Conservation (phyloP, 1,284 basidiomycete genomes). For the Cutaneotrichosporon spelunceum region DNA sequence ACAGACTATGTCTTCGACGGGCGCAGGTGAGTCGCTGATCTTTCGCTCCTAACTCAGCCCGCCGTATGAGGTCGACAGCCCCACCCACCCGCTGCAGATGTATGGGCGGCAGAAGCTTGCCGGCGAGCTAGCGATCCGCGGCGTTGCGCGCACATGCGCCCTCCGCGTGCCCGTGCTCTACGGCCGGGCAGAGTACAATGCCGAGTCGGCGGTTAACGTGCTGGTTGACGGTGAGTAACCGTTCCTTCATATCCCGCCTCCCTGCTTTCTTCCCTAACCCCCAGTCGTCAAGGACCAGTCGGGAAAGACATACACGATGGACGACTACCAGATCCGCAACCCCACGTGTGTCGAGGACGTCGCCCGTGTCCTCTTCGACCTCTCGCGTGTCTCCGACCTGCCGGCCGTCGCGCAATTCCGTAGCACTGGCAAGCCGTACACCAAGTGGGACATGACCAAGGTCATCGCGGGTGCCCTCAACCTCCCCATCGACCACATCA, state of each 20-base stretch:
- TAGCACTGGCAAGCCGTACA: constrained; percentile 50
- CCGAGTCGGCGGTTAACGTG: constrained; percentile 54
- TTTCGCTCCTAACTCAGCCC: constrained; percentile 35
- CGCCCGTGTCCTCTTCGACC: constrained; percentile 50
- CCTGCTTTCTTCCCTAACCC: background rate
- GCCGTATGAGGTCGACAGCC: constrained; percentile 53
- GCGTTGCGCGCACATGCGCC: constrained; percentile 40
- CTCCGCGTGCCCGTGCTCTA: constrained; percentile 54
- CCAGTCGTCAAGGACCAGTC: constrained; percentile 52
- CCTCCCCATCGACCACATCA: constrained; percentile 43
- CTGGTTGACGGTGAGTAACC: constrained; percentile 47
- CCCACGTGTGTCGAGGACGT: constrained; percentile 56
- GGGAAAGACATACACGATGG: constrained; percentile 53
- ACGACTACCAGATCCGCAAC: constrained; percentile 52
- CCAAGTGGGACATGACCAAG: constrained; percentile 55
- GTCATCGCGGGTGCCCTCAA: constrained; percentile 44
- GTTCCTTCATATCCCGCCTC: too few relatives aligned
- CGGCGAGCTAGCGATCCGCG: constrained; percentile 43
- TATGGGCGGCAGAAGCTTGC: constrained; percentile 52
- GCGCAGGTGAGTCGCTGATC: constrained; percentile 34
- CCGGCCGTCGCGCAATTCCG: constrained; percentile 53
- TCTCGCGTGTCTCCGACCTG: constrained; percentile 40
- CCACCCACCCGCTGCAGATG: constrained; percentile 54
- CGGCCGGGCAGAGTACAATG: constrained; percentile 50
- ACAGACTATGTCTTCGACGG: constrained; percentile 53